Evolutionary conservation across 495 filamentous ascomycete genomes (phyloP), one percentile per base, ranked within the genome.

Genomic region (Penicillium cinerascens): DNA sequence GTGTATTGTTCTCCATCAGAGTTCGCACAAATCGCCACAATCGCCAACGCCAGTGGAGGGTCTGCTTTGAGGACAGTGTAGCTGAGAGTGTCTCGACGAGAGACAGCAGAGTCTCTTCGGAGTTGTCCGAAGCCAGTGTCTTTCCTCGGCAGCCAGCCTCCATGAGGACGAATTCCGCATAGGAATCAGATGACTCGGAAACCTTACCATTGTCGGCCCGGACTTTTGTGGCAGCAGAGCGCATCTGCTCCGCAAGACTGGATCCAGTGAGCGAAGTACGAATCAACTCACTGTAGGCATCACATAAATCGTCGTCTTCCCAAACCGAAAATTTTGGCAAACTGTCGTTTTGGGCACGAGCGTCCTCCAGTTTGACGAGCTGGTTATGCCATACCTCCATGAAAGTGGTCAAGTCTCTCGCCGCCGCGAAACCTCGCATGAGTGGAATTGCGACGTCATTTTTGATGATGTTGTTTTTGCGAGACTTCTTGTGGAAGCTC

Each of bases 401-500:
- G 60, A 92, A 93, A 4, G 77, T 77, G 7, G 77, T 55, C 27
- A 93, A 61, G 52, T 90, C 80, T 62, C 88, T 78, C 45, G 83
- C 82, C 27, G 76, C 76, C 26, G 78, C 76, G 62, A 85, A 89
- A 2, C 81, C 86, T 11, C 74, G 68, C 48, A 88, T 72, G 7
- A 91, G 69, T 1, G 85, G 77, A 10, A 82, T 59, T 3, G 87
- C 57, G 13, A 85, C 67, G 8, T 72, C 61, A 20, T 51, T 56
- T 47, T 73, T 76, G 47, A 76, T 70, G 4, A 53, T 52, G 1
- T 63, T 45, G 48, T 70, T 72, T 13, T 49, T 65, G 11, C 50
- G 51, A 18, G 58, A 44, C 0, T 33, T 36, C 16, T 44, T 29
- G 8, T 61, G 26, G 9, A 15, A 29, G 29, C 52, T 45, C 29